phyloP scores from a whole-genome alignment of 768 basidiomycete species.

The Lentinula sp. region DNA sequence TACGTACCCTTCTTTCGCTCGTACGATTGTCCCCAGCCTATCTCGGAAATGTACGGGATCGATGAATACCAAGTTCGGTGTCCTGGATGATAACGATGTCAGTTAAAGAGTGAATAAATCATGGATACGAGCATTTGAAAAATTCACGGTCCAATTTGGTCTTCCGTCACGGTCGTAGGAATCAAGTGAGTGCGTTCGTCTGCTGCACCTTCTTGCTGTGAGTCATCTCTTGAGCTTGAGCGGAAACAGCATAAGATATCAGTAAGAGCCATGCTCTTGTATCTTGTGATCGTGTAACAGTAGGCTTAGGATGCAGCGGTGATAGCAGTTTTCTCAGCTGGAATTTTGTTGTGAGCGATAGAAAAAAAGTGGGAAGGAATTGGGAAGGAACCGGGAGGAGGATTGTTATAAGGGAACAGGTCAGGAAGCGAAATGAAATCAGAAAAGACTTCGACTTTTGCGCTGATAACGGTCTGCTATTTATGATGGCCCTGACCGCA shows the following conservation, averaged over 20 bases:
- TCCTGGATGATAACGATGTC: neutral
- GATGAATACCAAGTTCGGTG: neutral
- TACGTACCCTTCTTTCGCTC: slow-evolving; percentile 3
- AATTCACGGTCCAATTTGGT: neutral
- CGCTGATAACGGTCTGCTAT: neutral
- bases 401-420: neutral
- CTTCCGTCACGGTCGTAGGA: neutral
- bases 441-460: neutral
- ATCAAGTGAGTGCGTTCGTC: neutral
- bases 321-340: no score
- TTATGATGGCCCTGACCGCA: neutral
- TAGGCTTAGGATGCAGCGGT: no score
- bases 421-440: neutral
- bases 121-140: neutral
- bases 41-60: slow-evolving; percentile 1
- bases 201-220: neutral
- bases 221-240: neutral
- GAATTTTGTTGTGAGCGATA: neutral
- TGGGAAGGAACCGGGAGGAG: neutral
- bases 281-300: no score
- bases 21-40: neutral
- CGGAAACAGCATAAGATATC: slow-evolving; percentile 1
- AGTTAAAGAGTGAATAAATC: neutral
- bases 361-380: neutral
- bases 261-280: neutral